Evolutionary conservation across 441 rosid genomes (phyloP).

Genomic region (Geranium incanum): DNA sequence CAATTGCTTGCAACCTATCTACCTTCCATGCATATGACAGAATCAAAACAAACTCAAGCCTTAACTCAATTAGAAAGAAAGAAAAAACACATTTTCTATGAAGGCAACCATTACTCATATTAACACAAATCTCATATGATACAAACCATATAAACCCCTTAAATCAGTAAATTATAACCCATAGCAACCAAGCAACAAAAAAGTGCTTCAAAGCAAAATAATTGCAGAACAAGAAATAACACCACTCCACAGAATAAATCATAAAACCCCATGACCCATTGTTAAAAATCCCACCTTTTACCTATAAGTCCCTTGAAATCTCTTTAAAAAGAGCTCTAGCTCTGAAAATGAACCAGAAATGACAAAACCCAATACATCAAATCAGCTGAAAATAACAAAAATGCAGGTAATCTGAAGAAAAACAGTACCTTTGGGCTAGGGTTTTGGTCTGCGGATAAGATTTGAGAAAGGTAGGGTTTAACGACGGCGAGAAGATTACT

Average conservation of each 20-base stretch:
- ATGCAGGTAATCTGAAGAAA: not conserved
- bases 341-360: not conserved
- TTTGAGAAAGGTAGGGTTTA: not conserved
- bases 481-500: not conserved
- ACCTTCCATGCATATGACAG: not conserved
- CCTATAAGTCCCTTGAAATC: not conserved
- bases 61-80: not conserved
- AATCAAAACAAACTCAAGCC: not conserved
- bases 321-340: not conserved
- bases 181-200: not conserved
- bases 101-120: not conserved
- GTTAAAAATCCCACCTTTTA: not conserved
- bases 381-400: not conserved
- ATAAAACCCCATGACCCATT: not conserved
- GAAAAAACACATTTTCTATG: not conserved
- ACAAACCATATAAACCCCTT: not conserved
- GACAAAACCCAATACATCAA: not conserved
- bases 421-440: not conserved
- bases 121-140: not conserved
- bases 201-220: not conserved
- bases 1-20: not conserved
- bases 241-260: not conserved
- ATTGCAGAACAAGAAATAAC: not conserved
- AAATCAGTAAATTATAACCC: not conserved
- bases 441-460: not conserved